Percentiles rank a stretch among this genome's conserved stretches.
Evolutionary conservation across 2,329 filamentous ascomycete species (phyloP).

Genomic region (Apiospora phragmitis): DNA sequence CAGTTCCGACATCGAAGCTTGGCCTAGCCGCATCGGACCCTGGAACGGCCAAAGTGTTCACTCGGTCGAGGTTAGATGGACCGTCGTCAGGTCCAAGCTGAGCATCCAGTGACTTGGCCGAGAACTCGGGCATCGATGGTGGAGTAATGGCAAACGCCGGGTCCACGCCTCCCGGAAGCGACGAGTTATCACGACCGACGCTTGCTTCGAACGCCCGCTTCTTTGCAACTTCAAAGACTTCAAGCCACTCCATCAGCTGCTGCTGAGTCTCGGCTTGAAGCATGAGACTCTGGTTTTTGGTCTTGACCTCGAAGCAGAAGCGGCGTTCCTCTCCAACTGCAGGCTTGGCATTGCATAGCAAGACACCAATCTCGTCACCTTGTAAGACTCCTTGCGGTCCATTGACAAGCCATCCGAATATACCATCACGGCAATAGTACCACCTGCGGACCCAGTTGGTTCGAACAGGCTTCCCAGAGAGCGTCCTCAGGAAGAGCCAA

Average conservation of each 20-base stretch:
- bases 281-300: conserved; percentile 86
- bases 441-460: conserved; percentile 89
- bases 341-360: conserved; percentile 90
- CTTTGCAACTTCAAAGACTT: conserved; percentile 91
- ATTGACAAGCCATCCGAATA: conserved; percentile 92
- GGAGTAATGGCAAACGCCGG: conserved; percentile 92
- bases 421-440: conserved; percentile 94
- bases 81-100: conserved; percentile 45
- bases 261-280: conserved; percentile 90
- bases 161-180: conserved; percentile 53
- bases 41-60: conserved; percentile 65
- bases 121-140: conserved; percentile 86
- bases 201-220: conserved; percentile 82
- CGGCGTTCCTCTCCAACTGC: conserved; percentile 89
- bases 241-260: conserved; percentile 93
- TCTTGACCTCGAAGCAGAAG: conserved; percentile 98
- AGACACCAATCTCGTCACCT: conserved; percentile 91
- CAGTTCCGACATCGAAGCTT: conserved; percentile 68
- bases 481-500: conserved; percentile 82
- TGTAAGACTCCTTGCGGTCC: conserved; percentile 86
- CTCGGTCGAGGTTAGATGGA: conserved; percentile 52
- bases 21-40: conserved; percentile 61
- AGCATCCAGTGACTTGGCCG: conserved; percentile 73
- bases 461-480: conserved; percentile 84
- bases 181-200: conserved; percentile 50